Conservation (phyloP, 345 rosid species). For the Durio zibethinus region DNA sequence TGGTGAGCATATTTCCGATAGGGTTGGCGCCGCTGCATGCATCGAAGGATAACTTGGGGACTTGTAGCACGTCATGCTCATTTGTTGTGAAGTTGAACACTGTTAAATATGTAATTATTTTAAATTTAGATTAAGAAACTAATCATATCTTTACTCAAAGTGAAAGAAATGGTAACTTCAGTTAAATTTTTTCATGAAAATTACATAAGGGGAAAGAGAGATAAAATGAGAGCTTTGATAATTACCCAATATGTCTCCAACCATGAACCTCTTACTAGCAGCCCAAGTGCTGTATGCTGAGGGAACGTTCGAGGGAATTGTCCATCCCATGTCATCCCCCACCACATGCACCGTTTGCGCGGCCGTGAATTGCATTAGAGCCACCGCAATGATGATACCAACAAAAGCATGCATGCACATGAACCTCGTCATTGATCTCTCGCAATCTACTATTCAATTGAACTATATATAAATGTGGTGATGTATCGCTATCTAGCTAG, state of each 20-base stretch:
- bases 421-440: slow-evolving; percentile 21
- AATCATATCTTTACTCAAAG: no score
- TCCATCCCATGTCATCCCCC: slow-evolving; percentile 38
- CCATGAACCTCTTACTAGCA: slow-evolving; percentile 22
- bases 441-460: not conserved
- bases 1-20: slow-evolving; percentile 18
- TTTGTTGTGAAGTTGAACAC: slow-evolving; percentile 36
- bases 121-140: no score
- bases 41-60: slow-evolving; percentile 29
- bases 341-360: slow-evolving; percentile 41
- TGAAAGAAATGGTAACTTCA: no score
- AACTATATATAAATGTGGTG: not conserved
- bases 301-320: slow-evolving; percentile 22
- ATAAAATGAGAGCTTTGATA: no score
- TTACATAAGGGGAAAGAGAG: no score
- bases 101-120: not conserved
- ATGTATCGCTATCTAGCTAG: not conserved
- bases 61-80: slow-evolving; percentile 29
- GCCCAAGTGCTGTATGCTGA: slow-evolving; percentile 31
- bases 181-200: no score
- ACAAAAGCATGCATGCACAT: not conserved
- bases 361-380: slow-evolving; percentile 15
- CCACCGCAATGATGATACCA: slow-evolving; percentile 12
- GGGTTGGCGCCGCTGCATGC: slow-evolving; percentile 26
- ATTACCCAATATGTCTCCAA: slow-evolving; percentile 43